Evolutionary conservation across 371 early-diverging fungal genomes (phyloP).

Genomic region (Mortierella sp.): DNA sequence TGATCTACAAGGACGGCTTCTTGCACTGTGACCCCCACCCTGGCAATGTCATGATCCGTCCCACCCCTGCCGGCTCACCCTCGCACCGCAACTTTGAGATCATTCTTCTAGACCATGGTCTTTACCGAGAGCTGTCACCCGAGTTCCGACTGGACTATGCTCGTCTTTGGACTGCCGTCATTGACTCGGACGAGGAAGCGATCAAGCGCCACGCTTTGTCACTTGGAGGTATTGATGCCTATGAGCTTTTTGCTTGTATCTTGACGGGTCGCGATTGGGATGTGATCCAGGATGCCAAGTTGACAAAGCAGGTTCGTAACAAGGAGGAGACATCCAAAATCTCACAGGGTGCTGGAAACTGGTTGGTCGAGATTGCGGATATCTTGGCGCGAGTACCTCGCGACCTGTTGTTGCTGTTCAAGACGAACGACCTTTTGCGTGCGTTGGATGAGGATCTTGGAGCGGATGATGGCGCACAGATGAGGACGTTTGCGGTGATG

Average conservation of each 20-base stretch:
- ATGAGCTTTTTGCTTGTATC: slow-evolving; percentile 88
- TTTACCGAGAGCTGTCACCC: slow-evolving; percentile 85
- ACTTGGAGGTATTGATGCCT: slow-evolving; percentile 81
- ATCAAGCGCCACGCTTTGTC: slow-evolving; percentile 71
- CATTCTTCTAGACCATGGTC: slow-evolving; percentile 93
- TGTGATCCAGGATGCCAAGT: slow-evolving; percentile 63
- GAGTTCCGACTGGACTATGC: slow-evolving; percentile 91
- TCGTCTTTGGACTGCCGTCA: slow-evolving; percentile 87
- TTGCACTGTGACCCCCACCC: slow-evolving; percentile 90
- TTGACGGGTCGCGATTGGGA: slow-evolving; percentile 91
- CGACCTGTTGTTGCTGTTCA: slow-evolving; percentile 85
- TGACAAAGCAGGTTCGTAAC: slow-evolving; percentile 65
- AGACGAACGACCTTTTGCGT: slow-evolving; percentile 91
- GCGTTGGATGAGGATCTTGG: slow-evolving; percentile 66
- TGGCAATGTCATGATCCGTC: slow-evolving; percentile 82
- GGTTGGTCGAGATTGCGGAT: slow-evolving; percentile 79
- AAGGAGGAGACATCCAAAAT: slow-evolving; percentile 64
- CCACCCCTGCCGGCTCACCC: slow-evolving; percentile 60
- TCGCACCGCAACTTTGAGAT: slow-evolving; percentile 87
- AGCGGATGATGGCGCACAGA: slow-evolving; percentile 55
- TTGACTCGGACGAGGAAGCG: slow-evolving; percentile 80
- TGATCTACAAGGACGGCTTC: slow-evolving; percentile 93
- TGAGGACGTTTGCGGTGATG: slow-evolving; percentile 68
- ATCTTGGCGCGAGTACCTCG: slow-evolving; percentile 86
- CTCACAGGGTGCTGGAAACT: slow-evolving; percentile 59